phyloP scores from a whole-genome alignment of 2,329 filamentous ascomycete genomes.

The Paracoccidioides brasiliensis region DNA sequence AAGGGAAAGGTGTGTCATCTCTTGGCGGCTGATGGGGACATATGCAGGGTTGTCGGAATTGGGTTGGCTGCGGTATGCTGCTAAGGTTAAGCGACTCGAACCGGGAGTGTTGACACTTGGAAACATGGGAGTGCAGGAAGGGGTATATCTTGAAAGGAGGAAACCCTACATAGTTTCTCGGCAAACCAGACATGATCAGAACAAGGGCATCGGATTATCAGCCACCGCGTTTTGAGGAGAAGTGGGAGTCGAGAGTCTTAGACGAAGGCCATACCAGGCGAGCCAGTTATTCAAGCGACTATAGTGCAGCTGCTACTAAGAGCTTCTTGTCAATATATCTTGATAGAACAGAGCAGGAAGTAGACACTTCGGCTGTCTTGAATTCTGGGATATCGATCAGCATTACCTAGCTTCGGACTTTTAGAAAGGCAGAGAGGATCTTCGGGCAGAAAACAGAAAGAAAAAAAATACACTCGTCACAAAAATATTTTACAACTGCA shows the following conservation, averaged over 20 bases:
- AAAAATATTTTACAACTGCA: slow-evolving; percentile 5
- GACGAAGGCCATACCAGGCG: slow-evolving; percentile 18
- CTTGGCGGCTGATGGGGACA: not conserved
- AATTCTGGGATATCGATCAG: slow-evolving; percentile 25
- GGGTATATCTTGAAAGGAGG: not conserved
- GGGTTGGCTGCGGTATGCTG: not conserved
- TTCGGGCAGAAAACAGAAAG: slow-evolving; percentile 19
- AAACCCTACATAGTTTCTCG: not conserved
- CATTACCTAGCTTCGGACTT: slow-evolving; percentile 58
- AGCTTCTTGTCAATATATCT: slow-evolving; percentile 57
- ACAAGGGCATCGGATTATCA: not conserved
- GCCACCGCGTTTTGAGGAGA: not conserved
- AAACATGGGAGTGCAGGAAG: not conserved
- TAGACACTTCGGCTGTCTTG: slow-evolving; percentile 29
- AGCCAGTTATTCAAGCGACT: slow-evolving; percentile 27
- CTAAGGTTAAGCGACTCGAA: not conserved
- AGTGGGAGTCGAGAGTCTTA: slow-evolving; percentile 14
- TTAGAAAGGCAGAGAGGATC: slow-evolving; percentile 48
- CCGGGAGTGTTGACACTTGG: not conserved
- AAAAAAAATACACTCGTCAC: slow-evolving; percentile 23
- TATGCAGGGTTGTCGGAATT: not conserved
- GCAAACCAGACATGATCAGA: not conserved
- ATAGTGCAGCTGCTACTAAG: slow-evolving; percentile 42
- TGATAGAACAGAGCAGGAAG: slow-evolving; percentile 50
- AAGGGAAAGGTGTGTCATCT: not conserved